phyloP scores from a whole-genome alignment of 768 basidiomycete species.

The Sistotremastrum suecicum region DNA sequence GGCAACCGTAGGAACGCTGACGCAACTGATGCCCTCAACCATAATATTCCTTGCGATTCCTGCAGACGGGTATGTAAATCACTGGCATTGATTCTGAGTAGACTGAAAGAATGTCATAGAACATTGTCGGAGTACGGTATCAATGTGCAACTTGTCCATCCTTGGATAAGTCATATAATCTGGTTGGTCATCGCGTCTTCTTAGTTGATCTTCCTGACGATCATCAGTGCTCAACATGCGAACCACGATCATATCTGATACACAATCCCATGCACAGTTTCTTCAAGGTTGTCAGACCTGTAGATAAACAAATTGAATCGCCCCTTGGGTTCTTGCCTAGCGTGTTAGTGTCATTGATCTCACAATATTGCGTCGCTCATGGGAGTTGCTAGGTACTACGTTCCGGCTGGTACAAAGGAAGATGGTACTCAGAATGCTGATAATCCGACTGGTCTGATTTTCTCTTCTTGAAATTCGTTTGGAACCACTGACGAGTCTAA shows the following conservation, averaged over 20 bases:
- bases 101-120: slow-evolving; percentile 21
- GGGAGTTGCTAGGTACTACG: slow-evolving; percentile 36
- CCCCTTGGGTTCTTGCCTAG: slow-evolving; percentile 50
- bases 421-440: slow-evolving; percentile 19
- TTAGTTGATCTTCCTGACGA: neutral
- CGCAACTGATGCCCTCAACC: slow-evolving; percentile 27
- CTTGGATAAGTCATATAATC: slow-evolving; percentile 48
- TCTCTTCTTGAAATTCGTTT: too few species aligned
- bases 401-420: slow-evolving; percentile 42
- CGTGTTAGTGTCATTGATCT: slow-evolving; percentile 33
- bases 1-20: slow-evolving; percentile 19
- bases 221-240: slow-evolving; percentile 65
- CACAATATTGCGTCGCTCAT: neutral
- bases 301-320: slow-evolving; percentile 45
- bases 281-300: slow-evolving; percentile 73
- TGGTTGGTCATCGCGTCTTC: slow-evolving; percentile 36
- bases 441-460: slow-evolving; percentile 42
- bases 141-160: slow-evolving; percentile 89
- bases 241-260: slow-evolving; percentile 56
- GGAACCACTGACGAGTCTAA: neutral
- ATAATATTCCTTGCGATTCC: slow-evolving; percentile 44
- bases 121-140: slow-evolving; percentile 66
- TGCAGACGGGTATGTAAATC: slow-evolving; percentile 37
- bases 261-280: slow-evolving; percentile 83
- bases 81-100: neutral